Percentiles rank a stretch among this genome's conserved stretches.
Conservation (phyloP, 176 grass and related monocot species). For the Phoenix roebelenii region DNA sequence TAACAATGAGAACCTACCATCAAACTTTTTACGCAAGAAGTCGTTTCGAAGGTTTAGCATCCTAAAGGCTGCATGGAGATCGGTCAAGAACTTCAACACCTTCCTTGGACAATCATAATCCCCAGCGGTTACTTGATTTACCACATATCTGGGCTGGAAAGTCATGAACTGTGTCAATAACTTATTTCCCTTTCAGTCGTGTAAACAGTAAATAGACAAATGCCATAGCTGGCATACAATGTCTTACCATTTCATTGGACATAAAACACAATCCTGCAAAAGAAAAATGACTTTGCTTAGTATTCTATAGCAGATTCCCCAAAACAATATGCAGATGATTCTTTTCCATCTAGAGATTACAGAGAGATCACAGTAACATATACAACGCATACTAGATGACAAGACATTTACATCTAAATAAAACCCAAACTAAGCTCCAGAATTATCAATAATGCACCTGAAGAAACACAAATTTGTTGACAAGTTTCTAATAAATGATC, state of each 20-base stretch:
- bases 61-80: conserved; percentile 88
- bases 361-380: no score
- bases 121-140: conserved; percentile 82
- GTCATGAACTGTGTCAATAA: neutral
- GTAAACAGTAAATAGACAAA: no score
- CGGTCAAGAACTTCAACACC: conserved; percentile 70
- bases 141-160: conserved; percentile 79
- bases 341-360: no score
- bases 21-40: conserved; percentile 95
- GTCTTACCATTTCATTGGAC: conserved; percentile 95
- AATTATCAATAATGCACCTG: no score
- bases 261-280: conserved; percentile 90
- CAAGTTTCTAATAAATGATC: no score
- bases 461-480: no score
- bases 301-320: neutral
- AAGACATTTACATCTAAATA: no score
- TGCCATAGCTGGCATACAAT: no score
- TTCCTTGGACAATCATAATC: conserved; percentile 85
- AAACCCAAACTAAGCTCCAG: no score
- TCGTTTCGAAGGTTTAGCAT: conserved; percentile 95
- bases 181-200: no score
- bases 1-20: conserved; percentile 36
- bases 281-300: conserved; percentile 26
- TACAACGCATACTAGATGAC: no score
- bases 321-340: neutral